Base-by-base conservation (phyloP, 164 flowering plant species). In the Piper betle region DNA sequence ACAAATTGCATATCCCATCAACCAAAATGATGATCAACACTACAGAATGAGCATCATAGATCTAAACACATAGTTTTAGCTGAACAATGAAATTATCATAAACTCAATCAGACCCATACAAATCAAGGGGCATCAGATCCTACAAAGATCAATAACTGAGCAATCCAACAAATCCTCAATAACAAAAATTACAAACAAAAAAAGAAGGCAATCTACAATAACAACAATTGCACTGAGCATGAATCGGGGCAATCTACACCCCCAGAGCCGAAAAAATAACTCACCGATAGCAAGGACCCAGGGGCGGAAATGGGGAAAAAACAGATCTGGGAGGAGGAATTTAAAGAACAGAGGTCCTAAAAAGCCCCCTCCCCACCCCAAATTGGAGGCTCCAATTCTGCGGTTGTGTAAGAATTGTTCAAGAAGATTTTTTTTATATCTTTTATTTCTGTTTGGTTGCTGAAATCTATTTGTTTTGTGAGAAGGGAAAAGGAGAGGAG, bases 311-410 rank as follows among this genome's bases (percentile, higher is more conserved):
- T 59, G 64, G 37, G 38, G 33, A n/a, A 8, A 75, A 71, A 67
- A 72, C 76, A 80, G 91, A 87, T 83, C 87, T 78, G 75, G 77
- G 79, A 72, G 81, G 77, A 82, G 71, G 81, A 78, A 77, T 77
- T 65, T 69, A 57, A 71, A 76, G 75, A 75, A 72, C 69, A 74
- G 86, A 82, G 82, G 80, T 68, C 73, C 69, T 40, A 18, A 57
- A 73, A 75, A 72, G 73, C 79, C 82, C 78, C 76, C 52, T 66
- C 72, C 58, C 58, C 58, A 55, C 62, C 66, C 43, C 64, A 69
- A 52, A 58, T 61, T 68, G 70, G 57, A 58, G 67, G 67, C 62
- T 72, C 58, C 70, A 50, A 67, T 67, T 57, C 58, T 42, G 42
- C n/a, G n/a, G n/a, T n/a, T 53, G 25, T n/a, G n/a, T 58, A 52